Base-by-base conservation (phyloP, 306 rosid genomes). In the Spatholobus suberectus region DNA sequence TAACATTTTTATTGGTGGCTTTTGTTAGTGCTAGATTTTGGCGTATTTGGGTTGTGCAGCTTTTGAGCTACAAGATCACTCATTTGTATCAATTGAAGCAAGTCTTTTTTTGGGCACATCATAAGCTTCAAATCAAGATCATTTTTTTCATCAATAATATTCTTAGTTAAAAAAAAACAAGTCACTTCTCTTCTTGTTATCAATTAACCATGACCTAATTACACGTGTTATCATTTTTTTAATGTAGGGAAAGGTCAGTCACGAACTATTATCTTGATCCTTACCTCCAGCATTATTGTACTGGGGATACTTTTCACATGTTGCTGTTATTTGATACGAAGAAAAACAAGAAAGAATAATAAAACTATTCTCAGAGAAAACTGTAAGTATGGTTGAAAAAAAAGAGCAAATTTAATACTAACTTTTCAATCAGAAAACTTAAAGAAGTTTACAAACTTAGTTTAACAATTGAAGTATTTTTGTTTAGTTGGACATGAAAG, bases 321-420 rank as follows among this genome's bases (percentile, higher is more conserved):
- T 6, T 29, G n/a, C 18, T 80, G 4, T 21, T 70, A 41, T 41
- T 41, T 41, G 14, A 11, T 43, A 6, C 18, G 27, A 68, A 80
- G 27, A 27, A 80, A 57, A 27, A 13, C 2, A 29, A 55, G 37
- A 68, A 51, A 17, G 23, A 80, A 17, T 0, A 15, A 15, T 6
- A 55, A 70, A 1, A 32, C 8, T 18, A 61, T 80, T n/a, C 83
- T 80, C 6, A 21, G 0, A 70, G 59, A 79, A 55, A 80, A 80
- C 8, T 80, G 77, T 70, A 57, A n/a, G 83, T 58, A 8, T 54
- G 38, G 24, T 26, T 7, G 27, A 26, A 46, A 26, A 1, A n/a
- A n/a, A n/a, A n/a, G n/a, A n/a, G 0, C 1, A 6, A 10, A 21
- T 23, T 5, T 23, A 23, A 10, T 23, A 21, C 17, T 57, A 3